These are phyloP conservation scores for Xylaria intraflava DNA, from an alignment of 495 filamentous ascomycete species.

Conservation along the genomic window DNA sequence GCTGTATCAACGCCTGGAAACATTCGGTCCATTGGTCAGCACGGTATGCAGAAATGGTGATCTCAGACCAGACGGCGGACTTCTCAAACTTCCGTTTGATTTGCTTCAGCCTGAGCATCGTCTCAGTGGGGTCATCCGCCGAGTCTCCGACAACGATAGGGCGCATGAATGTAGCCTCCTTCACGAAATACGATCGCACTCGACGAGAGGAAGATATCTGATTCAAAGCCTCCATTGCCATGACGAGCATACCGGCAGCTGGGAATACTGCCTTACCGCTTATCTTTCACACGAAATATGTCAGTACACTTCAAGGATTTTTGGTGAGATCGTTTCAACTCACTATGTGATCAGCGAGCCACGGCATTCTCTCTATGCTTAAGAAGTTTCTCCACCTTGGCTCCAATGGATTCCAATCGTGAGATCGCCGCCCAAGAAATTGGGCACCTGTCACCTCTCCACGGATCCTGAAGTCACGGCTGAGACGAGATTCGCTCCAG, in stretches of 20 bases:
- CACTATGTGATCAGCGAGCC: slow-evolving; percentile 42
- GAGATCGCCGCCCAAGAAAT: slow-evolving; percentile 36
- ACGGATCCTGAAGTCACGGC: slow-evolving; percentile 36
- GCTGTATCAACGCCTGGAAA: neutral
- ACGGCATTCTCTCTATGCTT: slow-evolving; percentile 34
- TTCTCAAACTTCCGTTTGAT: neutral
- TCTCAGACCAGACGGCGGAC: neutral
- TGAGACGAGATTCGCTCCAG: slow-evolving; percentile 37
- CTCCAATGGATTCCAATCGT: slow-evolving; percentile 30
- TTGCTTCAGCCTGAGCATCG: neutral
- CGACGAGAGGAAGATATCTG: slow-evolving; percentile 4
- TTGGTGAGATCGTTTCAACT: too few relatives aligned
- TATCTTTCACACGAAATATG: too few relatives aligned
- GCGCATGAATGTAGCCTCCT: neutral
- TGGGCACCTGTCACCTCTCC: slow-evolving; percentile 29
- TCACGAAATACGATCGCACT: neutral
- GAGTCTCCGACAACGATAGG: neutral
- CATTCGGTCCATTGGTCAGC: neutral
- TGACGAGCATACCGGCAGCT: slow-evolving; percentile 27
- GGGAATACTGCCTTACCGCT: slow-evolving; percentile 19
- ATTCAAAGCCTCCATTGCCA: slow-evolving; percentile 26
- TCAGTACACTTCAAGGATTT: too few relatives aligned
- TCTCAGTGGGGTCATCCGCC: neutral
- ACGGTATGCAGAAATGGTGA: neutral
- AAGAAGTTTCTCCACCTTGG: slow-evolving; percentile 43